These are phyloP conservation scores for Epicoccum sorghinum DNA, from an alignment of 2,329 filamentous ascomycete genomes.

Conservation along the genomic window DNA sequence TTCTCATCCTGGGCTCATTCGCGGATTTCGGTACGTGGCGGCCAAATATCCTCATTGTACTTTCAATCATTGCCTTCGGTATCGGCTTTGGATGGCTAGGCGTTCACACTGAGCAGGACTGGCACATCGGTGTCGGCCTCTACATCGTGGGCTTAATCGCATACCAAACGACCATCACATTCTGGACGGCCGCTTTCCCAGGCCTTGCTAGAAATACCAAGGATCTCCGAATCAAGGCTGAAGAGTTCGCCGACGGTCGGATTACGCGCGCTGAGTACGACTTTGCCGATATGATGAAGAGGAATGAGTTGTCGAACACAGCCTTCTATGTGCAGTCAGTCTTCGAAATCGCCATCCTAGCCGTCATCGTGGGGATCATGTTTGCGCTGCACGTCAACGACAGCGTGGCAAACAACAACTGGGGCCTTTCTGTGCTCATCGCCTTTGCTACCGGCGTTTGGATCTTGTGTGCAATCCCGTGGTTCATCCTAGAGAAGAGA, in stretches of 20 bases:
- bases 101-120: conserved; percentile 65
- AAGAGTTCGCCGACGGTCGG: conserved; percentile 51
- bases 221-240: conserved; percentile 59
- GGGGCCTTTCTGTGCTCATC: conserved; percentile 68
- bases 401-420: conserved; percentile 67
- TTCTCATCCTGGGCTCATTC: conserved; percentile 59
- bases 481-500: conserved; percentile 70
- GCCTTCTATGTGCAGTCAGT: conserved; percentile 69
- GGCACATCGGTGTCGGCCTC: conserved; percentile 65
- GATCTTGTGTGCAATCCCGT: conserved; percentile 68
- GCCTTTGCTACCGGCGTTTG: conserved; percentile 69
- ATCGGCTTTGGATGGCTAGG: conserved; percentile 71
- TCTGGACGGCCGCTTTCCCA: conserved; percentile 70
- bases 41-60: conserved; percentile 64
- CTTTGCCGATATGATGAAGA: conserved; percentile 55
- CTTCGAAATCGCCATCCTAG: conserved; percentile 59
- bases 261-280: conserved; percentile 68
- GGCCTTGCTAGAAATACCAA: conserved; percentile 61
- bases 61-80: conserved; percentile 59
- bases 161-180: conserved; percentile 71
- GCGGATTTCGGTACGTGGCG: conserved; percentile 69
- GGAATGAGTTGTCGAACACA: conserved; percentile 67
- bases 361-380: conserved; percentile 47
- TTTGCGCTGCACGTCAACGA: conserved; percentile 66
- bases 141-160: conserved; percentile 71